Evolutionary conservation across 208 protist genomes (phyloP), one percentile per base, ranked within the genome.

Genomic region (Acanthamoeba rhysodes): DNA sequence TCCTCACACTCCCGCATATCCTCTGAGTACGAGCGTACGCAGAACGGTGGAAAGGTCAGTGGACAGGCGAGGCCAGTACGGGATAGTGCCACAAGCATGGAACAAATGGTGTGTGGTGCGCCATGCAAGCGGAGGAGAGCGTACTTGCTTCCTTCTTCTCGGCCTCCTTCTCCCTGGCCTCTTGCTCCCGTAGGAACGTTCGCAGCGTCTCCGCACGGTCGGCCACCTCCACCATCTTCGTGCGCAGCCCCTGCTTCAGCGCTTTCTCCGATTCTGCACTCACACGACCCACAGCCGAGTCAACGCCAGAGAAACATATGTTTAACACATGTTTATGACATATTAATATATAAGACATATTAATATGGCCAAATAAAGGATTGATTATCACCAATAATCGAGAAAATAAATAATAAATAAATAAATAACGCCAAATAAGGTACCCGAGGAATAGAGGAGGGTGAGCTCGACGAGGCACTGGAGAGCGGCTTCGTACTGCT

Each of bases 401-500:
- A 45, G 18, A 45, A 45, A 78, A 45, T 78, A 78, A 78, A 22
- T 48, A 50, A 4, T 45, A 80, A 80, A 45, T 9, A 41, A 45
- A 80, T 4, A n/a, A 55, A 84, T 4, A 1, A 80, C 16, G 4
- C 29, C 8, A 34, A 24, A 27, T 0, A 55, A n/a, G 32, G 80
- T 66, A 88, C 80, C 50, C 16, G 27, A 29, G 53, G 50, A 22
- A n/a, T 88, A 88, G 50, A 88, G 45, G 29, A 57, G 29, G 29
- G n/a, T 18, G 27, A 88, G 80, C 10, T 88, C 80, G 20, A 41
- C 45, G 34, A 88, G 80, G 80, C 80, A 66, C 8, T 66, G 50
- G n/a, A 88, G 53, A n/a, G 80, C 80, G n/a, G 41, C 80, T 50
- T 88, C 80, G 48, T 88, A 88, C 80, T 88, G 45, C n/a, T 66